Conservation (phyloP, 106 monocot species). For the Acorus calamus region DNA sequence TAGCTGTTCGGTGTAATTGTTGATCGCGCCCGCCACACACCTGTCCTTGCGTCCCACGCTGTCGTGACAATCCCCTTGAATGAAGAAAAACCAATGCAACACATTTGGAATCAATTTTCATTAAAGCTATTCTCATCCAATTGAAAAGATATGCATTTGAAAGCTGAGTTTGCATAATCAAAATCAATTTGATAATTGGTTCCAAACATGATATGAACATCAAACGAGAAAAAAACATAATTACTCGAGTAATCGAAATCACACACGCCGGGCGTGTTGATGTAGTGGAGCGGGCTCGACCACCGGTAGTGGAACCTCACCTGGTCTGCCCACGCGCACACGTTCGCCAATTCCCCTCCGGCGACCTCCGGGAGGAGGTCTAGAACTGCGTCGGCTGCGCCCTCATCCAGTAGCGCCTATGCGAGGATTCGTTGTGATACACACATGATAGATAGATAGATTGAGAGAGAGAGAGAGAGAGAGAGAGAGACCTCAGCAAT, state of each 20-base stretch:
- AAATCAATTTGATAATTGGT: too few species aligned
- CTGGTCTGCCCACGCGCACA: conserved; percentile 81
- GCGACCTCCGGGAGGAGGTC: conserved; percentile 60
- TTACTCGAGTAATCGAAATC: conserved; percentile 72
- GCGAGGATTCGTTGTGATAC: neutral
- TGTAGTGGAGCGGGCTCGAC: conserved; percentile 72
- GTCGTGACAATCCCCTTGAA: conserved; percentile 71
- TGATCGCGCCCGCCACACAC: conserved; percentile 80
- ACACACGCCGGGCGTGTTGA: conserved; percentile 79
- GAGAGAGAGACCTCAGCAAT: conserved; percentile 54
- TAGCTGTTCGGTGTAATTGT: conserved; percentile 70
- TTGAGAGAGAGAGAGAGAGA: neutral
- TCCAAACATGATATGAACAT: neutral
- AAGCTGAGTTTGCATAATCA: too few species aligned
- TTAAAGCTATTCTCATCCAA: too few species aligned
- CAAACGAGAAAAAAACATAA: neutral
- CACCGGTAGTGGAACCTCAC: conserved; percentile 56
- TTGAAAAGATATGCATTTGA: too few species aligned
- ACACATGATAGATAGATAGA: neutral
- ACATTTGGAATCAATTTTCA: too few species aligned
- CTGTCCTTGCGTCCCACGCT: conserved; percentile 25
- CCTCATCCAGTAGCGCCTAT: conserved; percentile 51
- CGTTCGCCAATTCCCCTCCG: conserved; percentile 48
- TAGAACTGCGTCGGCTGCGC: conserved; percentile 27
- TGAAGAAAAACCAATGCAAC: too few species aligned